Base-by-base conservation (phyloP, 1,284 basidiomycete species). In the Tranzscheliella williamsii region DNA sequence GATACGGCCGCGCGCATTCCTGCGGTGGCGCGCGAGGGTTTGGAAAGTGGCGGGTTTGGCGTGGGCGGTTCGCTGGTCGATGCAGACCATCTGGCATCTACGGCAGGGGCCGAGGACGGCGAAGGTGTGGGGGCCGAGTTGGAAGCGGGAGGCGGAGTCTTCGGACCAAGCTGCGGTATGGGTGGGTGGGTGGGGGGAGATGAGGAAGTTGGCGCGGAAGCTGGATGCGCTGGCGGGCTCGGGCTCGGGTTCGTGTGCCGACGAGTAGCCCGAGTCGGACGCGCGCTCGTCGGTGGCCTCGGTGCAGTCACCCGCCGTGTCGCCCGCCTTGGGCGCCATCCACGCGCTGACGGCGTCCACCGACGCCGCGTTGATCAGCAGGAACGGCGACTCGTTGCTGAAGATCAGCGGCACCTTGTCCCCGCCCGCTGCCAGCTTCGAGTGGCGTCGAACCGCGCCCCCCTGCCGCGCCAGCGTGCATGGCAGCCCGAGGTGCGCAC, bases 321-420 rank as follows among this genome's bases (percentile, higher is more conserved):
- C 35, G 6, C 12, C 35, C 21, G 6, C 20, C 11, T 11, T 12
- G 23, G 35, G 35, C 6, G 20, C 8, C 5, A 56, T 50, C 66
- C 62, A 67, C 9, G 32, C 35, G 35, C 49, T 46, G 18, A 71
- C 65, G n/a, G 30, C 18, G 5, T 51, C 42, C 1, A 71, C 55
- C 17, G 41, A 44, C 5, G 53, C 50, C 21, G 47, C 44, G 30
- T 56, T 55, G 43, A 71, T 58, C 26, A 71, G 29, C 29, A 71
- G 41, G 49, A 71, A 71, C 5, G 68, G 68, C 21, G 53, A 58
- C 37, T 71, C 68, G 43, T 71, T 71, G 42, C 56, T 60, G 24
- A 71, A 55, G 20, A 63, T 45, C 5, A 71, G 42, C 8, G 68
- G 68, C 1, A 65, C 31, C 24, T 56, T 50, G 24, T 58, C 54